Percentiles rank a stretch among this genome's conserved stretches.
Conservation (phyloP, 768 basidiomycete species). For the Myochromella boudieri region DNA sequence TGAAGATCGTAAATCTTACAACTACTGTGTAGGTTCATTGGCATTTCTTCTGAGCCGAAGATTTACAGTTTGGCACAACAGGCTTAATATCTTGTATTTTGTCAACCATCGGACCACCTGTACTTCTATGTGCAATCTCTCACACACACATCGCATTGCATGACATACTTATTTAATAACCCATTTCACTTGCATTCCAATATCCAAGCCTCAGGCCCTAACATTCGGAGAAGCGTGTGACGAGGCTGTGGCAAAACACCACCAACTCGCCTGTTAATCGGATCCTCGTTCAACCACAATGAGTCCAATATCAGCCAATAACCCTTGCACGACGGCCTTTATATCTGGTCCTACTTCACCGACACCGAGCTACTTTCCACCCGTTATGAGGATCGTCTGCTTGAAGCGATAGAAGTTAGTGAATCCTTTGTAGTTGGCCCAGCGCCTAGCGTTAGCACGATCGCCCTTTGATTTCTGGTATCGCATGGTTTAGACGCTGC, state of each 20-base stretch:
- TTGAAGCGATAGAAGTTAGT: conserved; percentile 17
- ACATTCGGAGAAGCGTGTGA: no score
- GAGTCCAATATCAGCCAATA: background rate
- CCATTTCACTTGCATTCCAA: background rate
- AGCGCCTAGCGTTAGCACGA: conserved; percentile 21
- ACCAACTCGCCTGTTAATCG: background rate
- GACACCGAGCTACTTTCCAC: conserved; percentile 16
- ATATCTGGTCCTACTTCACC: conserved; percentile 25
- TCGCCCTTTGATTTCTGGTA: conserved; percentile 22
- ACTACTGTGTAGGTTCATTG: conserved; percentile 57
- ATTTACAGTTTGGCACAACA: conserved; percentile 4
- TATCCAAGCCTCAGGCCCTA: no score
- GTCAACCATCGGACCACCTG: conserved; percentile 3
- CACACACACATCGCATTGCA: background rate
- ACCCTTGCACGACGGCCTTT: conserved; percentile 20
- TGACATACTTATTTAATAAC: background rate
- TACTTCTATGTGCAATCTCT: conserved; percentile 10
- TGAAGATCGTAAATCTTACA: conserved; percentile 86
- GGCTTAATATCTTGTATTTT: conserved; percentile 19
- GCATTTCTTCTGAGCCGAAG: no score
- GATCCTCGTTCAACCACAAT: background rate
- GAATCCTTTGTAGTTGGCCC: conserved; percentile 25
- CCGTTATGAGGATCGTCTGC: conserved; percentile 18
- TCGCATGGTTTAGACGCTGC: no score
- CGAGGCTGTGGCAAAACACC: no score